phyloP scores from a whole-genome alignment of 1,284 basidiomycete genomes.

The Meira nashicola region DNA sequence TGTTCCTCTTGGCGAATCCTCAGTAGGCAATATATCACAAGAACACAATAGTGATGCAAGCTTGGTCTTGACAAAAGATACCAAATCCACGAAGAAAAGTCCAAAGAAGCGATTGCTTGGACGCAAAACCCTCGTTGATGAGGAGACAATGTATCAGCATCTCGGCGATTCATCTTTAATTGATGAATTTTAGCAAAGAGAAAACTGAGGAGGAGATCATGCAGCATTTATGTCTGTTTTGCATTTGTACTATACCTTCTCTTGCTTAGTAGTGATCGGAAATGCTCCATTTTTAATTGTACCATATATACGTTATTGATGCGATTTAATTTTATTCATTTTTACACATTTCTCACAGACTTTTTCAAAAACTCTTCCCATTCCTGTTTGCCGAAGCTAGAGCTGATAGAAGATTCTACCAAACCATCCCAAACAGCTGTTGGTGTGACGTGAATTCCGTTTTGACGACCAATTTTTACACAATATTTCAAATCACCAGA shows the following conservation, averaged over 20 bases:
- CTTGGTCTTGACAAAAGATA: background rate
- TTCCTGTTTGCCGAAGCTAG: conserved; percentile 74
- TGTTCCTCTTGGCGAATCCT: too few relatives aligned
- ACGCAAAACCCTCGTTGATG: background rate
- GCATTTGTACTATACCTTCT: too few relatives aligned
- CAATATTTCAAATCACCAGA: conserved; percentile 82
- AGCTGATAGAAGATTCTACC: conserved; percentile 67
- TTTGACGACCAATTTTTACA: conserved; percentile 69
- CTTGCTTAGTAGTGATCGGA: too few relatives aligned
- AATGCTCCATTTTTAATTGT: too few relatives aligned
- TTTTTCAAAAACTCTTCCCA: conserved; percentile 76
- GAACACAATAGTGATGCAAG: conserved; percentile 6
- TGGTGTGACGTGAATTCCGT: conserved; percentile 85
- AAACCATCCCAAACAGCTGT: conserved; percentile 66
- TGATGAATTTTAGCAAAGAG: too few relatives aligned
- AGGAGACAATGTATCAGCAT: too few relatives aligned
- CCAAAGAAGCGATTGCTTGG: conserved; percentile 6
- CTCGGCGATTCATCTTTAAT: too few relatives aligned
- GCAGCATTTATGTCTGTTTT: too few relatives aligned
- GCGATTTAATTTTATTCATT: too few relatives aligned
- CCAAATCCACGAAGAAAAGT: background rate
- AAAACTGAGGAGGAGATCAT: too few relatives aligned
- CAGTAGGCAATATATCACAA: too few relatives aligned
- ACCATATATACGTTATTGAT: too few relatives aligned
- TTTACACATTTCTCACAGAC: conserved; percentile 56